A percentile compares a stretch with the other conserved stretches of the same genome.
phyloP scores from a whole-genome alignment of 495 filamentous ascomycete genomes.

The Neurospora tetraspora region DNA sequence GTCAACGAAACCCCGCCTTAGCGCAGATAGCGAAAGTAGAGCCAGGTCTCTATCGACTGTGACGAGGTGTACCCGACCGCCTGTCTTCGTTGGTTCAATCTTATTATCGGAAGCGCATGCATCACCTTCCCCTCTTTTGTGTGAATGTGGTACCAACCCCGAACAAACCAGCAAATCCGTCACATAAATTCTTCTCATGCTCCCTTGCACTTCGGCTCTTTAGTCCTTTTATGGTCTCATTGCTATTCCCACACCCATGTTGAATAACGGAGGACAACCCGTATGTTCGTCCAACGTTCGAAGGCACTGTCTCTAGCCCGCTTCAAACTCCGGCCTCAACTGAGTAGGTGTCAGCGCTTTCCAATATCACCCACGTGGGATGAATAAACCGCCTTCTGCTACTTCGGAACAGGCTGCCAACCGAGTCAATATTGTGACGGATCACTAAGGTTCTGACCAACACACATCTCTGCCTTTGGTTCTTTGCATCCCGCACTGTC shows the following conservation, averaged over 20 bases:
- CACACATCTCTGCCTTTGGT: neutral
- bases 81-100: neutral
- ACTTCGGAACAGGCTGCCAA: neutral
- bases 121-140: neutral
- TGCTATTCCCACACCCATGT: neutral
- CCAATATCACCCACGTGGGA: neutral
- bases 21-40: neutral
- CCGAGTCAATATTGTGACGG: neutral
- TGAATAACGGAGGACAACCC: neutral
- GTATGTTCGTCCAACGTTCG: neutral
- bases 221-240: neutral
- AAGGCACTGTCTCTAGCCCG: neutral
- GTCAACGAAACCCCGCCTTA: no score
- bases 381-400: neutral
- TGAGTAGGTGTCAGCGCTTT: neutral
- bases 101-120: neutral
- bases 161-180: neutral
- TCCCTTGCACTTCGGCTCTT: neutral
- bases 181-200: neutral
- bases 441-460: neutral
- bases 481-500: neutral
- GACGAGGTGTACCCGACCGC: neutral
- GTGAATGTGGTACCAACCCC: neutral
- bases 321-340: neutral
- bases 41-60: neutral